These are phyloP conservation scores for Mesembryanthemum crystallinum DNA, from an alignment of 148 eudicot species.

Conservation along the genomic window DNA sequence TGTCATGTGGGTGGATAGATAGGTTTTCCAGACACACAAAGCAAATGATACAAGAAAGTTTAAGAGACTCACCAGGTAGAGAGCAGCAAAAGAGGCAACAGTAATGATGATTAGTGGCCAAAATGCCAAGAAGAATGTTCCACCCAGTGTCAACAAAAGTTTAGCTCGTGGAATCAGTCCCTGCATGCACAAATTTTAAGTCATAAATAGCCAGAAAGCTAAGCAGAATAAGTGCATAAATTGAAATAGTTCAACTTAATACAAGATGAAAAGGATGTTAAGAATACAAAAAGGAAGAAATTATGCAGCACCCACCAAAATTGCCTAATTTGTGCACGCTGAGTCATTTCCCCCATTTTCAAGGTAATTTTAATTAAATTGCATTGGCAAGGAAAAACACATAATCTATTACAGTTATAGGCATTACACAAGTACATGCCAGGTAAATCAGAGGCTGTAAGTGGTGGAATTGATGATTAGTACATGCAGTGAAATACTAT, in stretches of 20 bases:
- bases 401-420: too few species aligned
- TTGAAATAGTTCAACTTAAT: background rate
- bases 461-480: background rate
- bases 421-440: too few species aligned
- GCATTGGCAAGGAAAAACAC: too few species aligned
- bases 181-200: constrained; percentile 27
- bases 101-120: constrained; percentile 79
- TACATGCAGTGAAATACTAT: background rate
- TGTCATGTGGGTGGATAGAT: background rate
- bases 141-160: constrained; percentile 72
- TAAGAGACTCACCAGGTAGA: constrained; percentile 64
- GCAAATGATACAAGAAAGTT: background rate
- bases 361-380: background rate
- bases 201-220: background rate
- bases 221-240: constrained; percentile 1
- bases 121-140: constrained; percentile 81
- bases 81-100: constrained; percentile 58
- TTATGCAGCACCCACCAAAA: too few species aligned
- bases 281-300: background rate
- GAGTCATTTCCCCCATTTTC: background rate
- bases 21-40: background rate
- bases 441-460: background rate
- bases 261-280: background rate
- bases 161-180: constrained; percentile 92
- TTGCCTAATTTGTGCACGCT: too few species aligned